Evolutionary conservation across 768 basidiomycete species (phyloP), one percentile per base, ranked within the genome.

Genomic region (Strobilomyces echinocephalus): DNA sequence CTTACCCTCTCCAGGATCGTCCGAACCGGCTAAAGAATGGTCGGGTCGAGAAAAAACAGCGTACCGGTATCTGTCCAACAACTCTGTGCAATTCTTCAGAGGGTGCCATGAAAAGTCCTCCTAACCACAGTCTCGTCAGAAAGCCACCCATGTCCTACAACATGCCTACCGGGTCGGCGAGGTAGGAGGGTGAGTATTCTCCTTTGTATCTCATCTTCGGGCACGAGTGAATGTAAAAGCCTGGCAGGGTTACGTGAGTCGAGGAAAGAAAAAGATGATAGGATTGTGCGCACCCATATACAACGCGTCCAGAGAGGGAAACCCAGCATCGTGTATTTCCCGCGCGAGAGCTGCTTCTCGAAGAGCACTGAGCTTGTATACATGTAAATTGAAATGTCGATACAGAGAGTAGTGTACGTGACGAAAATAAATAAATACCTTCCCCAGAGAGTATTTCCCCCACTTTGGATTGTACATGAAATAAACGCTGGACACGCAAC

Each of bases 181-280:
- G 77, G 58, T 81, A 91, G 3, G 95, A 97, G 0, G 95, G 95
- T 0, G 76, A 68, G 60, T 95, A 99, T 51, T 97, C 93, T 28
- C 85, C 94, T 64, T 99, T 99, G 72, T 99, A 98, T 51, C 78
- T 78, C 97, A 98, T 98, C 71, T 99, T 99, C 47, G 74, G 81
- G 64, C 95, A 97, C 2, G 88, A 83, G 60, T 97, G 80, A 36
- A 98, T 88, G 68, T 97, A 98, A 69, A 83, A 97, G 8, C 95
- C 95, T 97, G 45, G 61, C 24, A 10, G 9, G 16, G 7, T 15
- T 5, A 12, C 11, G 36, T 59, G 46, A 26, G 38, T 8, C 24
- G 33, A 46, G 30, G 26, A 24, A 9, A 30, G 3, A 21, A 18
- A 16, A 50, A 39, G 20, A 21, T 31, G 26, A 11, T n/a, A 9